These are phyloP conservation scores for Yamadazyma dendronema DNA, from an alignment of 1,139 yeast species.

Conservation along the genomic window DNA sequence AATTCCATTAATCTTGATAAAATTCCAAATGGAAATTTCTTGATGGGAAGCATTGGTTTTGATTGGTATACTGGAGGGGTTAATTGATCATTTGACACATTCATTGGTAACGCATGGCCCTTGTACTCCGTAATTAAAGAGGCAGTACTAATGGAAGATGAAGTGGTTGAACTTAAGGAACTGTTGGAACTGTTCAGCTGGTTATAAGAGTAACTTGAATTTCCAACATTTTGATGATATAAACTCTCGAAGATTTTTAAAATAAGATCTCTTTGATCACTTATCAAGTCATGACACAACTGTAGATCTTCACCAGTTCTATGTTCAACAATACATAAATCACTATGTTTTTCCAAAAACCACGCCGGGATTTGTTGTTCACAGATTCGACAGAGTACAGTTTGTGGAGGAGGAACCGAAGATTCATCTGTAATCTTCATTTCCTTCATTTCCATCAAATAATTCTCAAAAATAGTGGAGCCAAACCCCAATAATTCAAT, in stretches of 20 bases:
- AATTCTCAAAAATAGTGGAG: conserved; percentile 76
- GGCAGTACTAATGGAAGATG: conserved; percentile 14
- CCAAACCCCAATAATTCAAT: conserved; percentile 85
- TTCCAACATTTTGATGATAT: no score
- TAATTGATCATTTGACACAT: conserved; percentile 17
- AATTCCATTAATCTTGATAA: conserved; percentile 62
- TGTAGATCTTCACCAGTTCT: conserved; percentile 80
- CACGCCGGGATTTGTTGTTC: conserved; percentile 91
- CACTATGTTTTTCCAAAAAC: conserved; percentile 94
- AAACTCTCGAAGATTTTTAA: conserved; percentile 42
- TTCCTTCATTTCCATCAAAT: conserved; percentile 61
- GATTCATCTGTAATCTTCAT: conserved; percentile 60
- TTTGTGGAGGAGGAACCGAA: conserved; percentile 71
- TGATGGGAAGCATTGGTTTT: conserved; percentile 26
- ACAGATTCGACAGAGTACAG: conserved; percentile 86
- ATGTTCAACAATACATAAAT: conserved; percentile 83
- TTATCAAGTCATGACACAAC: conserved; percentile 68
- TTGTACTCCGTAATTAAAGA: conserved; percentile 49
- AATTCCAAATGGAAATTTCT: conserved; percentile 64
- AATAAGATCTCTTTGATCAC: conserved; percentile 67
- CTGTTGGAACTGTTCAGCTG: conserved; percentile 7
- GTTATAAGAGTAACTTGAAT: not conserved
- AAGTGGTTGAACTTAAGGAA: conserved; percentile 13
- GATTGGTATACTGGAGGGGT: conserved; percentile 26
- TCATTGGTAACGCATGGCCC: conserved; percentile 57